Evolutionary conservation across 108 stramenopile genomes (phyloP).

Genomic region (Mediolabrus comicus): DNA sequence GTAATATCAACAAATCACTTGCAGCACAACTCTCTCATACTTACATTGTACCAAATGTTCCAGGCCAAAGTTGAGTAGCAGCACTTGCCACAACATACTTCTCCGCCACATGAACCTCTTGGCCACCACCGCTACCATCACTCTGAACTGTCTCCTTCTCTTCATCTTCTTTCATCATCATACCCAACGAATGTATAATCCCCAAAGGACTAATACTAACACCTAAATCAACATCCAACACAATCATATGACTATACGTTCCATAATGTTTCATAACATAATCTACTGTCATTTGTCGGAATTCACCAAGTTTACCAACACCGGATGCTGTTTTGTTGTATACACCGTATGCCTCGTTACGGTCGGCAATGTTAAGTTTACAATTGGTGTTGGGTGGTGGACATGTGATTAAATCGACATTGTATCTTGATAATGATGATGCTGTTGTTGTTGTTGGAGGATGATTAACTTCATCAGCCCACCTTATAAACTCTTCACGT

Average conservation of each 20-base stretch:
- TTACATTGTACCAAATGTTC: slow-evolving; percentile 8
- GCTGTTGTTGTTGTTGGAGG: not conserved
- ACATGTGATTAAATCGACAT: not conserved
- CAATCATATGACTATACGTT: slow-evolving; percentile 27
- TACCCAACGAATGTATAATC: slow-evolving; percentile 16
- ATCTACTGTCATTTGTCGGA: not conserved
- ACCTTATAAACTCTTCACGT: not conserved
- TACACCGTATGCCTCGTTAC: slow-evolving; percentile 12
- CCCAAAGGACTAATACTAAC: slow-evolving; percentile 18
- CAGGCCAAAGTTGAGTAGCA: slow-evolving; percentile 13
- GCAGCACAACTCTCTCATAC: not conserved
- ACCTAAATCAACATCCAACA: slow-evolving; percentile 16
- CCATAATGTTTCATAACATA: slow-evolving; percentile 1
- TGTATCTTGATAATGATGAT: not conserved
- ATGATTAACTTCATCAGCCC: slow-evolving; percentile 2
- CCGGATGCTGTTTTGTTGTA: not conserved
- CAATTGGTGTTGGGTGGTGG: slow-evolving; percentile 2
- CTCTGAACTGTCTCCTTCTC: no score
- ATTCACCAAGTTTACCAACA: not conserved
- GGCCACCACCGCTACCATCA: no score
- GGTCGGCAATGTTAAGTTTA: not conserved
- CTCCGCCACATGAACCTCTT: not conserved
- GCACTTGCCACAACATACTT: slow-evolving; percentile 4
- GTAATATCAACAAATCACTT: not conserved
- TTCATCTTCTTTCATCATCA: not conserved